phyloP scores from a whole-genome alignment of 768 basidiomycete genomes.

The Termitomyces sp. region DNA sequence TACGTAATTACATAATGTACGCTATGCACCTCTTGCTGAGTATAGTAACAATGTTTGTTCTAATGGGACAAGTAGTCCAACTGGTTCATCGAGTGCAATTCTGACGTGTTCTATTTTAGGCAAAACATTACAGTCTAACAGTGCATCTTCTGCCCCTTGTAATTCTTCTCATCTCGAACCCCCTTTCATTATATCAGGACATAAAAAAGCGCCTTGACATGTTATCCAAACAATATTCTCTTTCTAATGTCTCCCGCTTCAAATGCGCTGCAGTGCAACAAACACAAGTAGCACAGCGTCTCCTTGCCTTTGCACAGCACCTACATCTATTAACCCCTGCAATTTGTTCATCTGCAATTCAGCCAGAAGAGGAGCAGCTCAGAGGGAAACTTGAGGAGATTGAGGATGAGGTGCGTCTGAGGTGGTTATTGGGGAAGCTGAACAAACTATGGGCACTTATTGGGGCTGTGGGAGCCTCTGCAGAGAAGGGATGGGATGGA shows the following conservation, averaged over 20 bases:
- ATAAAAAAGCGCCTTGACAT: conserved; percentile 57
- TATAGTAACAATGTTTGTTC: no score
- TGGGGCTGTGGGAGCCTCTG: conserved; percentile 61
- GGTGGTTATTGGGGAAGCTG: conserved; percentile 63
- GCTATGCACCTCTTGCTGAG: no score
- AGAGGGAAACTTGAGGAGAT: conserved; percentile 67
- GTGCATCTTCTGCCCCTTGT: conserved; percentile 21
- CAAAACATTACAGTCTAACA: no score
- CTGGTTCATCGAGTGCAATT: no score
- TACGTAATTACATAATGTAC: no score
- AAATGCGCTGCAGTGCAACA: conserved; percentile 58
- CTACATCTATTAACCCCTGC: conserved; percentile 74
- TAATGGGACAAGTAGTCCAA: no score
- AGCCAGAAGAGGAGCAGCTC: conserved; percentile 76
- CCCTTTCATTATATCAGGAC: conserved; percentile 33
- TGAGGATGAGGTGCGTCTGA: conserved; percentile 61
- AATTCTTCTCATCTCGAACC: background rate
- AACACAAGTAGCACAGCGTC: conserved; percentile 63
- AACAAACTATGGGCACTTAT: conserved; percentile 86
- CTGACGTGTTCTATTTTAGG: no score
- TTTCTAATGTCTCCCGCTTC: conserved; percentile 64
- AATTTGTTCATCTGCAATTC: conserved; percentile 67
- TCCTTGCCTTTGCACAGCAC: conserved; percentile 67
- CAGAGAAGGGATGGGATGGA: conserved; percentile 42
- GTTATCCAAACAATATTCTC: conserved; percentile 57